Evolutionary conservation across 495 filamentous ascomycete genomes (phyloP).

Genomic region (Immersiella caudata): DNA sequence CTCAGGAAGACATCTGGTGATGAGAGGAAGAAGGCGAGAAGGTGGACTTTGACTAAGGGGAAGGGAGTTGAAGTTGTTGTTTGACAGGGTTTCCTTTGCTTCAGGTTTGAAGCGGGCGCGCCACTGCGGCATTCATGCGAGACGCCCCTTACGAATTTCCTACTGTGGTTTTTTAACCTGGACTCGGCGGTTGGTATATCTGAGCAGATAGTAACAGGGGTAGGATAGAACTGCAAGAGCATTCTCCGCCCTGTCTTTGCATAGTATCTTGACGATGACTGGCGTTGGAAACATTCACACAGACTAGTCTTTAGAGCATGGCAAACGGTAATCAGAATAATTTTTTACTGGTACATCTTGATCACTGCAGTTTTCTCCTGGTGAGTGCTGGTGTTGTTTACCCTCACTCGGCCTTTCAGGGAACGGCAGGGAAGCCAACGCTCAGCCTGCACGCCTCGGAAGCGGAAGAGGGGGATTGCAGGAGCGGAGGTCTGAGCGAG

Average conservation of each 20-base stretch:
- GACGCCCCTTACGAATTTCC: neutral
- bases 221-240: too few species aligned
- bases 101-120: too few species aligned
- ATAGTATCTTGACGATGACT: conserved; percentile 1
- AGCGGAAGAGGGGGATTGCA: neutral
- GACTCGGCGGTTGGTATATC: neutral
- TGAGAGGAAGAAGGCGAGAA: conserved; percentile 37
- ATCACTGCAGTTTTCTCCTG: neutral
- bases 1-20: conserved; percentile 27
- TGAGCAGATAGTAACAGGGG: neutral
- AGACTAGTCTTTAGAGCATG: neutral
- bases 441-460: neutral
- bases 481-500: neutral
- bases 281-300: neutral
- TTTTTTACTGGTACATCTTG: neutral
- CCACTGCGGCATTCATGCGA: neutral
- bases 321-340: neutral
- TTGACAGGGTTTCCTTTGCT: neutral
- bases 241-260: neutral
- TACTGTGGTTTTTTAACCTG: neutral
- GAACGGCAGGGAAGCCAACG: neutral
- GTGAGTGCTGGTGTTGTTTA: neutral
- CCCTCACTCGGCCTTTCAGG: neutral
- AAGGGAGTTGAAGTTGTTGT: conserved; percentile 19
- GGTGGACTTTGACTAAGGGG: conserved; percentile 28